phyloP scores from a whole-genome alignment of 306 rosid species.

The Purshia tridentata region DNA sequence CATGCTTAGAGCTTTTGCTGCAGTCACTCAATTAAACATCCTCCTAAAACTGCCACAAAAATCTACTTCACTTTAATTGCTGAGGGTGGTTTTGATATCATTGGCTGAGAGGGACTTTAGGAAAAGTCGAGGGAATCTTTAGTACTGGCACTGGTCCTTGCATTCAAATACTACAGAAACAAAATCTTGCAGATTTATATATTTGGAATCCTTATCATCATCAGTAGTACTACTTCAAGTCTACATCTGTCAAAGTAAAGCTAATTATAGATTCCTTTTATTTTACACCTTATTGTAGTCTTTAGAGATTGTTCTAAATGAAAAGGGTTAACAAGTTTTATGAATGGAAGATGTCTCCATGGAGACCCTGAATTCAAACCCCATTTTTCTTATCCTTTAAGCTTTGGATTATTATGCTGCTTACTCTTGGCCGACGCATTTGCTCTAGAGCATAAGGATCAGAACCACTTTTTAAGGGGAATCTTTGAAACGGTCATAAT shows the following conservation, averaged over 20 bases:
- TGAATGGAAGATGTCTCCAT: not conserved
- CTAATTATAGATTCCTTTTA: constrained; percentile 15
- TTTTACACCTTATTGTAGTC: not conserved
- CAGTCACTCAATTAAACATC: not conserved
- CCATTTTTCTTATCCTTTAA: not conserved
- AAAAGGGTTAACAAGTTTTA: not conserved
- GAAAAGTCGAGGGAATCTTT: constrained; percentile 28
- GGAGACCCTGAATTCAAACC: not conserved
- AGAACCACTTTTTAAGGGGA: constrained; percentile 9
- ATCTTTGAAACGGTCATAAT: no score
- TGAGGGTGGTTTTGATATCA: constrained; percentile 16
- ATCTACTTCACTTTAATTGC: not conserved
- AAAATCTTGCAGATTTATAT: constrained; percentile 5
- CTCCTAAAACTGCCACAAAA: not conserved
- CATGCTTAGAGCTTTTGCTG: no score
- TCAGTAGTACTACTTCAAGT: not conserved
- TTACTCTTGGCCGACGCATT: constrained; percentile 7
- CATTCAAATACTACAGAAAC: not conserved
- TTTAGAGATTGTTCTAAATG: not conserved
- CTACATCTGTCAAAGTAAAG: constrained; percentile 4
- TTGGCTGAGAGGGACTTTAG: constrained; percentile 32
- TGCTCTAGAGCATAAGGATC: not conserved
- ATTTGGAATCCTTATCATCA: constrained; percentile 33
- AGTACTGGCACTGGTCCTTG: constrained; percentile 29
- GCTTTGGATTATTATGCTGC: not conserved